Evolutionary conservation across 2,329 filamentous ascomycete genomes (phyloP).

Genomic region (Hypoxylon sp.): DNA sequence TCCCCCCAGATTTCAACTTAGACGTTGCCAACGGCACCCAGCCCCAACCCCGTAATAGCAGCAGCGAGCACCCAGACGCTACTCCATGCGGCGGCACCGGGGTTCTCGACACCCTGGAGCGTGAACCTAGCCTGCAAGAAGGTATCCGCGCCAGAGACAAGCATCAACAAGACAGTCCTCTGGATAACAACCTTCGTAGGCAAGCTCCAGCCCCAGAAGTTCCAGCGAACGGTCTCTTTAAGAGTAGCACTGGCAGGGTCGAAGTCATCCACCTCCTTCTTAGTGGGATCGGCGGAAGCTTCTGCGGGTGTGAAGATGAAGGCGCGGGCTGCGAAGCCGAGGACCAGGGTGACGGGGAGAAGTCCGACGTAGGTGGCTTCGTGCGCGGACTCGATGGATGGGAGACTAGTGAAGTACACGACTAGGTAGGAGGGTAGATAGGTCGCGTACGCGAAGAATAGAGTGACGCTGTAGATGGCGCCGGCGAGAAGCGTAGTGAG

Average conservation of each 20-base stretch:
- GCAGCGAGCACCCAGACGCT: conserved; percentile 76
- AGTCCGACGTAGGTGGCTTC: conserved; percentile 67
- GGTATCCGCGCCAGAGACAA: conserved; percentile 66
- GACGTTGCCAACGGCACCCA: conserved; percentile 62
- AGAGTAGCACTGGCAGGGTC: conserved; percentile 72
- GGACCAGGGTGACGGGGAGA: conserved; percentile 63
- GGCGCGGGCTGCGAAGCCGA: conserved; percentile 75
- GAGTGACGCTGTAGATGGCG: conserved; percentile 75
- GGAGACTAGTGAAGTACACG: conserved; percentile 76
- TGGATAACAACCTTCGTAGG: conserved; percentile 70
- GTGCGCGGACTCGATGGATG: conserved; percentile 73
- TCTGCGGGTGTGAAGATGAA: conserved; percentile 81
- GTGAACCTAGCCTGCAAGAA: conserved; percentile 72
- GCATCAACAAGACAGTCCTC: conserved; percentile 68
- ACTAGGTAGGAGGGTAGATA: conserved; percentile 78
- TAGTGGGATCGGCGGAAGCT: conserved; percentile 57
- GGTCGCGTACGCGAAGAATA: conserved; percentile 74
- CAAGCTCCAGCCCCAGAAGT: conserved; percentile 73
- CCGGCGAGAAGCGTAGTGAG: conserved; percentile 75
- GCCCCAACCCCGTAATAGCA: conserved; percentile 63
- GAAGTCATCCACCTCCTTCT: conserved; percentile 64
- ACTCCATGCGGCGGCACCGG: conserved; percentile 77
- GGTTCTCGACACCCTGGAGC: conserved; percentile 72
- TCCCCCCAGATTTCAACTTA: conserved; percentile 38
- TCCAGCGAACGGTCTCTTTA: conserved; percentile 74